Percentiles rank a stretch among this genome's conserved stretches.
Evolutionary conservation across 805 yeast species (phyloP).

Genomic region (Suhomyces faveliae): DNA sequence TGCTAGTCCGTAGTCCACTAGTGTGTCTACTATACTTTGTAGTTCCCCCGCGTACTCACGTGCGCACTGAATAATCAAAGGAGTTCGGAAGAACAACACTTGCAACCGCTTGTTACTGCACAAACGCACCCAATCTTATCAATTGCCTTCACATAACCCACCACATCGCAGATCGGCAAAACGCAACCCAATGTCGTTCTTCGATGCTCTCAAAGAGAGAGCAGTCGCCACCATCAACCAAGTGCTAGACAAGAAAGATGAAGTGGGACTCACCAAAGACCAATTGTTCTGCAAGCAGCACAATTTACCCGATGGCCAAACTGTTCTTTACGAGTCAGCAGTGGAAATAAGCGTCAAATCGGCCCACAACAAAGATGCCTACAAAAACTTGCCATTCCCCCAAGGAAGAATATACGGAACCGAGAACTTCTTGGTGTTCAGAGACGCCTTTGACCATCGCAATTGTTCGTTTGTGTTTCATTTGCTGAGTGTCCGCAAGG

Average conservation of each 20-base stretch:
- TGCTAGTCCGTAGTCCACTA: too few species aligned
- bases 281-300: constrained; percentile 68
- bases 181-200: constrained; percentile 43
- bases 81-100: constrained; percentile 1
- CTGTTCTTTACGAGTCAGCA: constrained; percentile 59
- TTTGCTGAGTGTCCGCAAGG: constrained; percentile 74
- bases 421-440: constrained; percentile 71
- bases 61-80: not conserved
- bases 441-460: constrained; percentile 65
- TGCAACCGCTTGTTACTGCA: not conserved
- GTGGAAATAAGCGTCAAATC: constrained; percentile 52
- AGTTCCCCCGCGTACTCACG: too few species aligned
- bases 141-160: not conserved
- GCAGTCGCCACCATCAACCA: constrained; percentile 46
- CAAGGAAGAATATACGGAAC: constrained; percentile 72
- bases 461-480: constrained; percentile 71
- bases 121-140: not conserved
- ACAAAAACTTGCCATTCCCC: constrained; percentile 27
- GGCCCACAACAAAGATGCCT: constrained; percentile 21
- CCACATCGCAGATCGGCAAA: not conserved
- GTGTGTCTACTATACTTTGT: too few species aligned
- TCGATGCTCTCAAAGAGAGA: constrained; percentile 46
- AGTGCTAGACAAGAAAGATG: constrained; percentile 42
- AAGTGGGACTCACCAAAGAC: constrained; percentile 56
- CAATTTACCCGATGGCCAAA: constrained; percentile 70